Base-by-base conservation (phyloP, 1,139 yeast genomes). In the Saccharomycopsis crataegensis region DNA sequence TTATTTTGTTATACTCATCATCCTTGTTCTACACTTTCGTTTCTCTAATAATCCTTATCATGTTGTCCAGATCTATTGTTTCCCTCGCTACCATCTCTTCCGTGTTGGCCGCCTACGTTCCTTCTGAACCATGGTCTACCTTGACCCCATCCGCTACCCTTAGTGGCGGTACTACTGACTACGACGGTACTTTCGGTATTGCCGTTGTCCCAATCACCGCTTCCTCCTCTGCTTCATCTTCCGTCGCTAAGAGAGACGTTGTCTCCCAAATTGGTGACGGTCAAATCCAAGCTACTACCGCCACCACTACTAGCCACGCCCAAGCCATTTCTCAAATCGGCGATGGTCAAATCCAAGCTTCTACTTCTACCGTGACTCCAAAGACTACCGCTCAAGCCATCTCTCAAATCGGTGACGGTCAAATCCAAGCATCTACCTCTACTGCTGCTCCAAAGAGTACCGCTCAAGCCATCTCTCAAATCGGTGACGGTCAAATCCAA, bases 111-210 rank as follows among this genome's bases (percentile, higher is more conserved):
- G 83, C 88, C 64, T 74, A 77, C 67, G 77, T 80, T 69, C 84
- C 89, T 67, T 67, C 86, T 58, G 85, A 80, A 61, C 84, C 91
- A 63, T 82, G 87, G 81, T 73, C 89, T 42, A 80, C 89, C 53
- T 74, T 83, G 68, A 83, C 88, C 48, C 90, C 91, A 62, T 60
- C 71, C 49, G 76, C 75, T 43, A 72, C 82, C 46, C 78, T 78
- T 58, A 59, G 79, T 42, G 84, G 83, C 64, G 87, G 83, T 59
- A 59, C 75, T 50, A 82, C 89, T 49, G 82, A 82, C 64, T 82
- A 81, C 72, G 59, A 79, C 34, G 70, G 73, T 53, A 72, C 77
- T 50, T 85, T 85, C 64, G 93, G 93, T 73, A 83, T 85, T 63
- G 86, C 85, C 60, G 80, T 84, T 59, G 70, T 72, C 55, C 81